Evolutionary conservation across 306 rosid genomes (phyloP), one percentile per base, ranked within the genome.

Genomic region (Quercus bicolor): DNA sequence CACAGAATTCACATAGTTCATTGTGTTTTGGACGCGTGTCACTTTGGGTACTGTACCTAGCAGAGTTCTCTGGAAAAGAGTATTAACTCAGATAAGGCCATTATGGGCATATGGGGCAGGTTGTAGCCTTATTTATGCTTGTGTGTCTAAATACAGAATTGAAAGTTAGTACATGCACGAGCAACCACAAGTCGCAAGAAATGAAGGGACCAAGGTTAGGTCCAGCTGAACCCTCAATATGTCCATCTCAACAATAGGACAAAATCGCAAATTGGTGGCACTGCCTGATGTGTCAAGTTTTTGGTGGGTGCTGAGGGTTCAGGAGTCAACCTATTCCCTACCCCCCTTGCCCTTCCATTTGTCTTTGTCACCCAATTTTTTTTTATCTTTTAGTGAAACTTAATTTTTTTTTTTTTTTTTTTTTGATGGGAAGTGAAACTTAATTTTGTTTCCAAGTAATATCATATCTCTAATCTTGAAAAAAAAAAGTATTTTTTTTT

Each of bases 251-350:
- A 23, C 82, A 79, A 54, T 40, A 21, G 56, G 74, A 59, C 72
- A 61, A 45, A 62, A 40, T 40, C 45, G 2, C 40, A 51, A 24
- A 15, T 18, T 61, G 53, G 33, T 75, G 15, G 74, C 73, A 80
- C 80, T n/a, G 19, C 75, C 20, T 68, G 68, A 82, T 60, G 82
- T 85, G 87, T 61, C 87, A 60, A 43, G 16, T 51, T 79, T 29
- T 76, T 19, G 52, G 56, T 70, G 77, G n/a, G 37, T 81, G 71
- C 59, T 78, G 6, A 68, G 26, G 60, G 1, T 16, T 53, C 75
- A 71, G 61, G 68, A 65, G 74, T 59, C 55, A 72, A 59, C 74
- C 61, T 28, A 59, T 70, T 74, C 69, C 66, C 34, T 78, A 29
- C 34, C 45, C 51, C 53, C 5, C 16, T 48, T 2, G 53, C 53